Evolutionary conservation across 1,139 yeast genomes (phyloP).

Genomic region (Nakaseomyces kungkrabaensis): DNA sequence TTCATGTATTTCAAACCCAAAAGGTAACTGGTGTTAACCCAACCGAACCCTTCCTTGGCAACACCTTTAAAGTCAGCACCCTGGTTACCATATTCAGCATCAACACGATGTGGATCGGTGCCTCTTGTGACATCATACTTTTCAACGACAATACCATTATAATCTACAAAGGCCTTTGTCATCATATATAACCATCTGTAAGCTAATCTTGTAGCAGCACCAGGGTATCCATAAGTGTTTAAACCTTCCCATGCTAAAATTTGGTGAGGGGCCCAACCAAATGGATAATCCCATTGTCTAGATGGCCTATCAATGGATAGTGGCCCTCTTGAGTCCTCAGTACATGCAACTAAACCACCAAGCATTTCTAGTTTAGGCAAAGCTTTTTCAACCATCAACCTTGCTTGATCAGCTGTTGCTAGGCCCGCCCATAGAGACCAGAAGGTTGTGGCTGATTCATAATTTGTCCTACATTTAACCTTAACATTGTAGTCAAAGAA

Average conservation of each 20-base stretch:
- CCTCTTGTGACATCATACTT: constrained; percentile 84
- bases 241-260: constrained; percentile 90
- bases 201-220: constrained; percentile 59
- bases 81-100: constrained; percentile 96
- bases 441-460: constrained; percentile 83
- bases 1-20: constrained; percentile 68
- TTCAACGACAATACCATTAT: constrained; percentile 91
- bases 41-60: constrained; percentile 93
- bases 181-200: constrained; percentile 86
- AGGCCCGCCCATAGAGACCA: constrained; percentile 89
- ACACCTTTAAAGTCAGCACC: constrained; percentile 90
- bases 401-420: constrained; percentile 71
- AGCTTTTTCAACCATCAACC: constrained; percentile 45
- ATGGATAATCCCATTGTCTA: constrained; percentile 97
- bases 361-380: constrained; percentile 68
- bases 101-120: constrained; percentile 81
- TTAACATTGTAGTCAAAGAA: constrained; percentile 79
- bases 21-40: constrained; percentile 86
- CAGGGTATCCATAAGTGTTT: constrained; percentile 57
- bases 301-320: constrained; percentile 64
- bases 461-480: constrained; percentile 44
- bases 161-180: constrained; percentile 88
- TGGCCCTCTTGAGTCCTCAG: constrained; percentile 65
- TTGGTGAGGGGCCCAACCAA: constrained; percentile 99
- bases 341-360: constrained; percentile 89